Percentiles rank a stretch among this genome's conserved stretches.
Evolutionary conservation across 2,329 filamentous ascomycete genomes (phyloP).

Genomic region (Chaetomium olivaceum): DNA sequence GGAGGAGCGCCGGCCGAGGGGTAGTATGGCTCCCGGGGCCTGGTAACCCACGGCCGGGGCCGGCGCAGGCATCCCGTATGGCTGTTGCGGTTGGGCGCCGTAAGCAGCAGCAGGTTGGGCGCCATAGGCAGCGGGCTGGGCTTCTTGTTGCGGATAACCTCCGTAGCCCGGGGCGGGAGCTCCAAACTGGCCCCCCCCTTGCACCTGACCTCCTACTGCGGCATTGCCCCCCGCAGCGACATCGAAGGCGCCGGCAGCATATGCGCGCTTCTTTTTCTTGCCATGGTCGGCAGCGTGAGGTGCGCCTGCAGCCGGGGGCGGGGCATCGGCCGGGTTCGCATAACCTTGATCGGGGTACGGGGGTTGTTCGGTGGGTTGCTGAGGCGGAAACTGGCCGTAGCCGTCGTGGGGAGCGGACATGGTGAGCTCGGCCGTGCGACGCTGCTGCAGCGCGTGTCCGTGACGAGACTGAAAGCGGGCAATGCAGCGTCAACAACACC

Average conservation of each 20-base stretch:
- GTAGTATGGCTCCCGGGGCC: conserved; percentile 67
- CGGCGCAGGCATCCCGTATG: conserved; percentile 48
- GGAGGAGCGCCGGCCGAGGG: conserved; percentile 50
- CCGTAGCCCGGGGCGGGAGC: conserved; percentile 55
- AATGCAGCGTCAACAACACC: conserved; percentile 23
- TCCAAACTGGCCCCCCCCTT: conserved; percentile 49
- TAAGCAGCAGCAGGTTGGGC: conserved; percentile 45
- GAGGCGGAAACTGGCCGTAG: conserved; percentile 52
- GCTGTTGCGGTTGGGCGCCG: conserved; percentile 41
- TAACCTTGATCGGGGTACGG: conserved; percentile 45
- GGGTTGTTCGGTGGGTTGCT: conserved; percentile 42
- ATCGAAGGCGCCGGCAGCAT: conserved; percentile 92
- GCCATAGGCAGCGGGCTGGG: conserved; percentile 46
- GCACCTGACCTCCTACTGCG: conserved; percentile 50
- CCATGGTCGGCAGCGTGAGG: conserved; percentile 46
- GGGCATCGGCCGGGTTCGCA: conserved; percentile 43
- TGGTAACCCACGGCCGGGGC: conserved; percentile 62
- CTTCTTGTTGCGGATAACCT: conserved; percentile 57
- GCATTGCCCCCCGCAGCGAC: conserved; percentile 88
- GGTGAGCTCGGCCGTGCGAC: conserved; percentile 32
- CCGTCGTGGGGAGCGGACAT: conserved; percentile 61
- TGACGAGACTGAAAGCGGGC: conserved; percentile 18
- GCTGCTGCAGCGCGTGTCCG: conserved; percentile 31
- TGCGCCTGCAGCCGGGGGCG: conserved; percentile 37
- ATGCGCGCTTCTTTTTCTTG: conserved; percentile 90